Base-by-base conservation (phyloP, 2,329 filamentous ascomycete species). In the Mycogone perniciosa region DNA sequence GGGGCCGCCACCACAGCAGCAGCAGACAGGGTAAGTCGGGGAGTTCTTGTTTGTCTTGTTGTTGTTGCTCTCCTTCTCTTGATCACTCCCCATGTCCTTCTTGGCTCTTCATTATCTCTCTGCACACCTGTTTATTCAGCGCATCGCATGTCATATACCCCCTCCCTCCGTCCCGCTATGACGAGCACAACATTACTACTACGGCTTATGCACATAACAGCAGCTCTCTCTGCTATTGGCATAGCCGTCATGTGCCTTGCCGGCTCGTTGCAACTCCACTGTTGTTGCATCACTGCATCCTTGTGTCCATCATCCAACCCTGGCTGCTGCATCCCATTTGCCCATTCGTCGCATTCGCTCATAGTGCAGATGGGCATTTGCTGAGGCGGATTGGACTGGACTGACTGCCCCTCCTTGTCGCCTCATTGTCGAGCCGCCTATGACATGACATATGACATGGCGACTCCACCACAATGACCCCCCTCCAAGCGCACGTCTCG, bases 21-120 rank as follows among this genome's bases (percentile, higher is more conserved):
- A 29, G 13, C 10, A 34, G 4, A 34, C n/a, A n/a, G 43, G 10
- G 43, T 45, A 20, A 10, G 41, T 44, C 11, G 41, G 11, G 11
- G 37, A 33, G 20, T 10, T 35, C 43, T 38, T 27, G 34, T 13
- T 40, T 47, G 27, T 26, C 9, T 11, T 31, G 20, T 13, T 46
- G 20, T 46, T 46, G 10, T 65, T 84, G 37, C 86, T 80, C 78
- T 82, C 85, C 49, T 84, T 74, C 42, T 57, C 72, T 10, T 65
- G 62, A 1, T 59, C 75, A 4, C 59, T 57, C 1, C 53, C 64
- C 6, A 74, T 71, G 0, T 62, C 61, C 0, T 44, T 64, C n/a
- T 57, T 74, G 0, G 20, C 20, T 20, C 20, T 20, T 20, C 20
- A 20, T 20, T 75, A 74, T 57, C 50, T 62, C 6, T 53, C 65